Evolutionary conservation across 78 protist species (phyloP).

Genomic region (slime mould (Dictyostelium discoideum)): dicty_2.7 NC_007088.5:8403501-8404000

Average conservation of each 20-base stretch:
- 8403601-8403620: conserved; percentile 89
- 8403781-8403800: conserved; percentile 88
- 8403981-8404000: conserved; percentile 93
- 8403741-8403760: conserved; percentile 70
- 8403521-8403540: conserved; percentile 88
- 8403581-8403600: conserved; percentile 98
- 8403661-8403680: conserved; percentile 91
- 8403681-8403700: conserved; percentile 99
- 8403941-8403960: conserved; percentile 92
- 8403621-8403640: conserved; percentile 96
- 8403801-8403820: conserved; percentile 89
- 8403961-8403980: conserved; percentile 90
- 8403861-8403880: conserved; percentile 99
- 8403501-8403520: conserved; percentile 97
- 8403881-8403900: conserved; percentile 99
- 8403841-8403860: conserved; percentile 97
- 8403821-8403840: conserved; percentile 90
- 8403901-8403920: conserved; percentile 97
- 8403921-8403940: conserved; percentile 93
- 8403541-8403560: conserved; percentile 94
- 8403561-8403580: conserved; percentile 98
- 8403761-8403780: conserved; percentile 92
- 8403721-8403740: conserved; percentile 97
- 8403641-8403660: conserved; percentile 89
- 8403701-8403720: conserved; percentile 98